phyloP scores from a whole-genome alignment of 306 rosid species.

The Astragalus membranaceus region DNA sequence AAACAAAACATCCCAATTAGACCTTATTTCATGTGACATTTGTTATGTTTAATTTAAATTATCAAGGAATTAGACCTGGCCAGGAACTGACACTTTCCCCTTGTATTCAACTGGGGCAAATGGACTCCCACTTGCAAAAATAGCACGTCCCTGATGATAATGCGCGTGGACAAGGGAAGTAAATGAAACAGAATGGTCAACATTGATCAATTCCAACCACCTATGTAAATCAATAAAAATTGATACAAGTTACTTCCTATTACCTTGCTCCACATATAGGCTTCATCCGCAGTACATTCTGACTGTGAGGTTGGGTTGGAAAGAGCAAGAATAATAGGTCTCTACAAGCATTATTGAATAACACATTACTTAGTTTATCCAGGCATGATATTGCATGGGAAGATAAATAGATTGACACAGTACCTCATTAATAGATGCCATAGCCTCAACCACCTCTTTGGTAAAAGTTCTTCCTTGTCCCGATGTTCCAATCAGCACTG shows the following conservation, averaged over 20 bases:
- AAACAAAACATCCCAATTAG: constrained; percentile 19
- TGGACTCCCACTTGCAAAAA: constrained; percentile 92
- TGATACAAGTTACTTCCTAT: neutral
- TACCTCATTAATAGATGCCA: constrained; percentile 81
- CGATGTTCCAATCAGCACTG: constrained; percentile 90
- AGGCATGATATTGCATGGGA: neutral
- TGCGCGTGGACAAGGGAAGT: neutral
- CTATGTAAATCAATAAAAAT: neutral
- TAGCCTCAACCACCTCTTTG: constrained; percentile 75
- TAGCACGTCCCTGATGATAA: constrained; percentile 66
- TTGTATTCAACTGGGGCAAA: constrained; percentile 64
- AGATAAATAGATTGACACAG: neutral
- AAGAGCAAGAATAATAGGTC: constrained; percentile 41
- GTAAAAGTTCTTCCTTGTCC: constrained; percentile 85
- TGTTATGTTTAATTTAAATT: neutral
- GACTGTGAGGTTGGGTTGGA: constrained; percentile 51
- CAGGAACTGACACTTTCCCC: constrained; percentile 65
- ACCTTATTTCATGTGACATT: neutral
- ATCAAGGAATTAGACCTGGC: constrained; percentile 59
- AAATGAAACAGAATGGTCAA: neutral
- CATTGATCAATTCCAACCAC: neutral
- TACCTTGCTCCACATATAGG: constrained; percentile 44
- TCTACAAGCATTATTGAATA: constrained; percentile 22
- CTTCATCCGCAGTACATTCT: constrained; percentile 53
- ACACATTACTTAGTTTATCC: neutral